Base-by-base conservation (phyloP, 2,329 filamentous ascomycete species). In the Whalleya microplaca region DNA sequence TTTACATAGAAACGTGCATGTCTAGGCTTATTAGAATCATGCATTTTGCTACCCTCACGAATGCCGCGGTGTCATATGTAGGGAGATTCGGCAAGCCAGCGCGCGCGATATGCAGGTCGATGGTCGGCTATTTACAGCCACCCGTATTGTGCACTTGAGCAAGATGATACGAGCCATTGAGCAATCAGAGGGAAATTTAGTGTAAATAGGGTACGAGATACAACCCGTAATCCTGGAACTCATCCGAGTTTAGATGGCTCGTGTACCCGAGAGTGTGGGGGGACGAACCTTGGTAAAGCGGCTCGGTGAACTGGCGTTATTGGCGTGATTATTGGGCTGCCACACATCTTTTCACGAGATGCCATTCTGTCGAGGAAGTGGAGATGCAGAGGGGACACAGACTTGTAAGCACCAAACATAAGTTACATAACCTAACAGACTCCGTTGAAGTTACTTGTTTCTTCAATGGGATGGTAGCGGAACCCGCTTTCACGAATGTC, bases 161-260 rank as follows among this genome's bases (percentile, higher is more conserved):
- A 42, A 53, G 55, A 55, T 59, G 58, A 66, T 67, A 66, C 63
- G 64, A 67, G 63, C 57, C 51, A 67, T 67, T 67, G 63, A 51
- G 56, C 64, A 67, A 67, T 67, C 60, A 67, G 53, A 62, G 18
- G 53, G 48, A 44, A 53, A 53, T 62, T 53, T 50, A 43, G 45
- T 23, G 54, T 58, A 60, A 62, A 64, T 51, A 58, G 48, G 60
- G 56, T 62, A 62, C 56, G 48, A 62, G 59, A 9, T n/a, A 37
- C 32, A 37, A 5, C 32, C 32, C 32, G 52, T 46, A 19, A 19
- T 50, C 52, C 32, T 60, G 56, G 56, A 62, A 50, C 51, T 45
- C 48, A 56, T 53, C 57, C 57, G 55, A 63, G 45, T 63, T 54
- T 57, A 49, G 45, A 51, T 54, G 9, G 44, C 44, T 63, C 58